phyloP scores from a whole-genome alignment of 345 rosid genomes.

The Euphorbia tirucalli region DNA sequence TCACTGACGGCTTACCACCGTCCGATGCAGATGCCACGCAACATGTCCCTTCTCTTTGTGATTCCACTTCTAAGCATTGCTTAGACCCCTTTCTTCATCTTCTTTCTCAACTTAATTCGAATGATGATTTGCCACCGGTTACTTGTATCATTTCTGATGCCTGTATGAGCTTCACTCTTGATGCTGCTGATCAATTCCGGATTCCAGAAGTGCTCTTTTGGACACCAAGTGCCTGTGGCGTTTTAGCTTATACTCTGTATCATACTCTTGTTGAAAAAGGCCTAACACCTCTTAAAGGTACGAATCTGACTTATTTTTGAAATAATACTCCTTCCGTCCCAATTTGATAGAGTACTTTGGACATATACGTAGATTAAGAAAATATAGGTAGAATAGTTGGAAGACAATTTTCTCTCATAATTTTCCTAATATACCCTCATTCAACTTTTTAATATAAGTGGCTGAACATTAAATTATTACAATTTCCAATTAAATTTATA shows the following conservation, averaged over 20 bases:
- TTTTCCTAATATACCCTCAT: too few species aligned
- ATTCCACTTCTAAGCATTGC: slow-evolving; percentile 6
- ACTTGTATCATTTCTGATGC: slow-evolving; percentile 37
- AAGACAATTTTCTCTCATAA: too few species aligned
- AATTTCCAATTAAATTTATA: too few species aligned
- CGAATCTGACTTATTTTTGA: too few species aligned
- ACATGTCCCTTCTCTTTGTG: slow-evolving; percentile 27
- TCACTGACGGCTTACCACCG: slow-evolving; percentile 32
- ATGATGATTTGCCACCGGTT: slow-evolving; percentile 18
- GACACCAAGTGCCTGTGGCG: slow-evolving; percentile 29
- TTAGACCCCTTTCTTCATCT: slow-evolving; percentile 22
- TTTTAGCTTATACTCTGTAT: slow-evolving; percentile 20
- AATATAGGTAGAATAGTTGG: too few species aligned
- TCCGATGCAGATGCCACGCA: slow-evolving; percentile 23
- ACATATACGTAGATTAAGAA: too few species aligned
- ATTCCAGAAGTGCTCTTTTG: slow-evolving; percentile 25
- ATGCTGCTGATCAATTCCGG: slow-evolving; percentile 28
- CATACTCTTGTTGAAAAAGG: slow-evolving; percentile 19
- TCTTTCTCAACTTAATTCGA: slow-evolving; percentile 15
- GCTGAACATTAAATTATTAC: too few species aligned
- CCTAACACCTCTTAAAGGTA: slow-evolving; percentile 31
- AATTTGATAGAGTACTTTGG: too few species aligned
- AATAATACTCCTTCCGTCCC: too few species aligned
- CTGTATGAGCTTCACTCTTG: slow-evolving; percentile 33
- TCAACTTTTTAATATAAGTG: too few species aligned